Base-by-base conservation (phyloP, 1,284 basidiomycete species). In the Cryptococcus sp. region DNA sequence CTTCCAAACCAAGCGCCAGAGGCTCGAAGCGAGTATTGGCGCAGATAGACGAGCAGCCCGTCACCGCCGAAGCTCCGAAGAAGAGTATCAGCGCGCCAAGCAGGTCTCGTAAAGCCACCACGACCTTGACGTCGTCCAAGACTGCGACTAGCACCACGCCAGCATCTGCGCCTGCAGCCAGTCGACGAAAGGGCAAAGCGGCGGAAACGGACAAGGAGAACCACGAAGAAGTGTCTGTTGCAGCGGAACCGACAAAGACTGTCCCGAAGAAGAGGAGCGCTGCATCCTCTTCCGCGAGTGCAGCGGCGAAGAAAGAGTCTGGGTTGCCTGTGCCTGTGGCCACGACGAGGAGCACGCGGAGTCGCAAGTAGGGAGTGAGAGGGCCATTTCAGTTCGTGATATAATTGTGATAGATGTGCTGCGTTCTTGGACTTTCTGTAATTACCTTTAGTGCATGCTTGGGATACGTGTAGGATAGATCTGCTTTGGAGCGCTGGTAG, bases 281-380 rank as follows among this genome's bases (percentile, higher is more conserved):
- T 19, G 42, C 16, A 2, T 19, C 22, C 30, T 35, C 30, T 13
- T 5, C 30, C 10, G 10, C 30, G 30, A 35, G 30, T 35, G 30
- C 30, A 35, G 19, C 19, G 22, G 22, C 17, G 35, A 47, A 27
- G 22, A 35, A 47, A 27, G 25, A 25, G 40, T 22, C 27, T 40
- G 49, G 39, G 11, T 45, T 54, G 17, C 38, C 61, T 15, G 54
- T 59, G 4, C 49, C 54, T 49, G 54, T 50, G 6, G 52, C 41
- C 20, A 54, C 42, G 8, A 62, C 61, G 22, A 59, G 61, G 39
- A 62, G 61, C 49, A 59, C 57, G 35, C 58, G 59, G 43, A 59
- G 19, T n/a, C 16, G 35, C 10, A 16, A 11, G 20, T 41, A 45
- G n/a, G 16, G 22, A 17, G 41, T 42, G 41, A 19, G 42, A 45